These are phyloP conservation scores for Panicum hallii DNA, from an alignment of 202 grass and related monocot species.

Conservation along the genomic window DNA sequence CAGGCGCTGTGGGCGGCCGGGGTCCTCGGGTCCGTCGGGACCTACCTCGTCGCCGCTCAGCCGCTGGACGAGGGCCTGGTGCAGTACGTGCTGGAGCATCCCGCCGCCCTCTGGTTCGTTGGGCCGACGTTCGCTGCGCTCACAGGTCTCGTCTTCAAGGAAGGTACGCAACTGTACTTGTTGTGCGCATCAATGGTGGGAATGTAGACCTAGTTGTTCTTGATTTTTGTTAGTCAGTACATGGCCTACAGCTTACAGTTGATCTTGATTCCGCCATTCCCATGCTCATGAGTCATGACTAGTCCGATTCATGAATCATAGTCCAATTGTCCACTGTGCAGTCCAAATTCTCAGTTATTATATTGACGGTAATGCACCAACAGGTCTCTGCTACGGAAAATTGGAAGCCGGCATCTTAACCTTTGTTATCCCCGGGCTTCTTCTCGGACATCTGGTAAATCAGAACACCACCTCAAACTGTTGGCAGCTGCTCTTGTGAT, in stretches of 20 bases:
- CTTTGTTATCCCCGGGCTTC: slow-evolving; percentile 87
- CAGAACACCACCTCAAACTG: neutral
- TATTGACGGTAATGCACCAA: neutral
- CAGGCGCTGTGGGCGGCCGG: slow-evolving; percentile 82
- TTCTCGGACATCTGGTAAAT: slow-evolving; percentile 93
- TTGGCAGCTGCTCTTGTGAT: neutral
- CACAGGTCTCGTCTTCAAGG: slow-evolving; percentile 94
- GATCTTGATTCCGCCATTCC: neutral
- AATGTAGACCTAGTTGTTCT: neutral
- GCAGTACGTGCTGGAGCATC: slow-evolving; percentile 68
- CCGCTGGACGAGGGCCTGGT: slow-evolving; percentile 70
- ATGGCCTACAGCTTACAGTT: neutral
- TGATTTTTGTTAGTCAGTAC: neutral
- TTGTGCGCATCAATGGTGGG: neutral
- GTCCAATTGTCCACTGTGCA: neutral
- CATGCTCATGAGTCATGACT: neutral
- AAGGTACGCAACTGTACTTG: slow-evolving; percentile 52
- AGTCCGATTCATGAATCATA: neutral
- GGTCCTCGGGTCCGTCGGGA: slow-evolving; percentile 65
- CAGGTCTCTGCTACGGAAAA: slow-evolving; percentile 96
- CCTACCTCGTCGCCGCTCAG: slow-evolving; percentile 62
- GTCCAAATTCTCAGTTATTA: neutral
- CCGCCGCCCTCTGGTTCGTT: slow-evolving; percentile 68
- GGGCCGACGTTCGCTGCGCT: slow-evolving; percentile 88
- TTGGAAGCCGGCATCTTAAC: slow-evolving; percentile 87